Conservation (phyloP, 1,284 basidiomycete species). For the Ceratobasidium sp. region DNA sequence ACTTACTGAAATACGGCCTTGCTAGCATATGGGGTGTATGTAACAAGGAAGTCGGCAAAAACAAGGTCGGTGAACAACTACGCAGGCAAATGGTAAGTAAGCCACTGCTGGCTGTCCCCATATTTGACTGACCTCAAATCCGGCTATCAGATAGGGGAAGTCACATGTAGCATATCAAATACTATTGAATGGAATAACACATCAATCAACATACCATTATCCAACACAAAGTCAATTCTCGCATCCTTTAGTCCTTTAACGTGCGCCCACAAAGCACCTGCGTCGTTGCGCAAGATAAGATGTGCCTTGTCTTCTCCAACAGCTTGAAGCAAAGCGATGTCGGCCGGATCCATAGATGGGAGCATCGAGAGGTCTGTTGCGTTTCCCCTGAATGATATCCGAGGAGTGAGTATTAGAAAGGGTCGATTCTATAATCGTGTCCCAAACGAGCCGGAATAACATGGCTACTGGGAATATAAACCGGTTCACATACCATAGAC, state of each 20-base stretch:
- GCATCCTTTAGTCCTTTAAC: conserved; percentile 69
- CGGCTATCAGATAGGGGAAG: conserved; percentile 66
- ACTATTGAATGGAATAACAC: neutral
- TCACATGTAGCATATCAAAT: conserved; percentile 10
- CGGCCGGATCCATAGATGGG: conserved; percentile 81
- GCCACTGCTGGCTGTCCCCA: neutral
- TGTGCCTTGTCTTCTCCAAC: conserved; percentile 72
- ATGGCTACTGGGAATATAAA: neutral
- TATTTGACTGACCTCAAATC: conserved; percentile 78
- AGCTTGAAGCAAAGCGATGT: conserved; percentile 83
- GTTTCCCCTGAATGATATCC: conserved; percentile 71
- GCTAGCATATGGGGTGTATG: conserved; percentile 84
- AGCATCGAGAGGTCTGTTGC: conserved; percentile 89
- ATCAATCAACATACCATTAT: conserved; percentile 77
- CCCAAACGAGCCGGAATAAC: neutral
- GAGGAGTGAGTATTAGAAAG: neutral
- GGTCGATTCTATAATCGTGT: too few relatives aligned
- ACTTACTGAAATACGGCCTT: conserved; percentile 91
- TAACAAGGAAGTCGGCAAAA: conserved; percentile 94
- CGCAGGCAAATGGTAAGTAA: neutral
- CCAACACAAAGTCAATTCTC: conserved; percentile 89
- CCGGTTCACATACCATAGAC: conserved; percentile 73
- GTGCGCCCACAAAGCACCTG: conserved; percentile 81
- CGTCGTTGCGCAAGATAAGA: conserved; percentile 85
- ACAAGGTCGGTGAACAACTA: conserved; percentile 94